A percentile compares a stretch with the other conserved stretches of the same genome.
phyloP scores from a whole-genome alignment of 2,329 filamentous ascomycete genomes.

The Beauveria bassiana region DNA sequence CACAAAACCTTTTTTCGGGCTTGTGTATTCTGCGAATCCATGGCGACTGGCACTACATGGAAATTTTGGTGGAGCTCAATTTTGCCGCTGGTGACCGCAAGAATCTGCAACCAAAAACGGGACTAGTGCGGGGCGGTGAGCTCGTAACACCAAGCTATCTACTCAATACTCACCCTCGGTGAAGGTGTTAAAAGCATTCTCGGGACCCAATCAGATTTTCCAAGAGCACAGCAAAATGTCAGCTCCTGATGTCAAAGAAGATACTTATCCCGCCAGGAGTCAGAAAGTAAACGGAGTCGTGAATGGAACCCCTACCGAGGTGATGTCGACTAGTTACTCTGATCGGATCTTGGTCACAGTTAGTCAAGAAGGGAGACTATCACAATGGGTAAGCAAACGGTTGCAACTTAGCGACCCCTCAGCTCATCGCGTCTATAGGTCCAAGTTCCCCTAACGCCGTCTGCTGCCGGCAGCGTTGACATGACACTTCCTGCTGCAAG shows the following conservation, averaged over 20 bases:
- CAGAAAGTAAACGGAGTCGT: conserved; percentile 54
- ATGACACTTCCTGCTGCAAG: conserved; percentile 43
- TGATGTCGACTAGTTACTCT: conserved; percentile 64
- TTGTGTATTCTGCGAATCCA: background rate
- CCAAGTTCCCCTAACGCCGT: conserved; percentile 68
- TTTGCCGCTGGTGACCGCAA: conserved; percentile 31
- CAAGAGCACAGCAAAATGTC: conserved; percentile 27
- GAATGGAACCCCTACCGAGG: conserved; percentile 62
- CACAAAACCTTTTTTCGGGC: background rate
- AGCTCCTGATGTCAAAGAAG: conserved; percentile 32
- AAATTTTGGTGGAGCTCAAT: conserved; percentile 29
- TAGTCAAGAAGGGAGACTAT: conserved; percentile 74
- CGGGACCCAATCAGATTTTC: background rate
- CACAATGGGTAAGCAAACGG: conserved; percentile 69
- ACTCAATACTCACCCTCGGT: background rate
- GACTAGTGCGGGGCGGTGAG: conserved; percentile 29
- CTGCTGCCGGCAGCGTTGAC: conserved; percentile 56
- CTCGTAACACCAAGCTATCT: background rate
- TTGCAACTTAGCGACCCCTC: conserved; percentile 11
- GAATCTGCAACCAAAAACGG: conserved; percentile 20
- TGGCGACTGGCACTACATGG: conserved; percentile 14
- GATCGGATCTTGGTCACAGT: conserved; percentile 91
- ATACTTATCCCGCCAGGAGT: conserved; percentile 62
- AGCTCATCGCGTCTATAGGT: conserved; percentile 39
- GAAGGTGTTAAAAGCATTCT: conserved; percentile 13